Percentiles rank a stretch among this genome's conserved stretches.
phyloP scores from a whole-genome alignment of 352 stramenopile species.

The Phytophthora vignae region DNA sequence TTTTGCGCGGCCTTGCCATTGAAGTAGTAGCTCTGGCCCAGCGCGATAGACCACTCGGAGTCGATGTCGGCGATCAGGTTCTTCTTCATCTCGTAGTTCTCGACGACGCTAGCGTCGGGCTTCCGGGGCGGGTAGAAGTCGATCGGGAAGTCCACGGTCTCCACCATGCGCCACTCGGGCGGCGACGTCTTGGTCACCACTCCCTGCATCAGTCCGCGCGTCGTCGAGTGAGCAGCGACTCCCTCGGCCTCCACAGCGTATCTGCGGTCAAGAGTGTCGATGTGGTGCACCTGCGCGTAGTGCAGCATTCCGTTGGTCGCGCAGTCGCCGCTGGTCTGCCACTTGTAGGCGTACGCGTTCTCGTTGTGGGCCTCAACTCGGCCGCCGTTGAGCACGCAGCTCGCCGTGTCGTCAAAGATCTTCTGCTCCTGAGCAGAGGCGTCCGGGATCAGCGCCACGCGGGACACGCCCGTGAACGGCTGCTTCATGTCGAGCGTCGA shows the following conservation, averaged over 20 bases:
- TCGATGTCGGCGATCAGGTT: conserved; percentile 50
- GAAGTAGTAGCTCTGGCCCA: conserved; percentile 63
- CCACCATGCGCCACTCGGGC: conserved; percentile 57
- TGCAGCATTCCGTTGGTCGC: conserved; percentile 58
- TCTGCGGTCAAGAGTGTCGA: conserved; percentile 59
- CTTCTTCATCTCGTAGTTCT: conserved; percentile 47
- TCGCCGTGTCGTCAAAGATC: conserved; percentile 47
- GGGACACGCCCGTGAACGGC: conserved; percentile 42
- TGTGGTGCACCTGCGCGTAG: conserved; percentile 67
- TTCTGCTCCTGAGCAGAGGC: conserved; percentile 41
- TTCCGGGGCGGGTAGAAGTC: conserved; percentile 63
- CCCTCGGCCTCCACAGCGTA: conserved; percentile 45
- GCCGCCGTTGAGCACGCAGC: conserved; percentile 57
- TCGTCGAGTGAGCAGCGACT: conserved; percentile 54
- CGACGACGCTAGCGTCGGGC: conserved; percentile 33
- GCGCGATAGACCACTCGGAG: conserved; percentile 44
- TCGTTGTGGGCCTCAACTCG: conserved; percentile 55
- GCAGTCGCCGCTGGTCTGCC: conserved; percentile 66
- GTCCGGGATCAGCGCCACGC: conserved; percentile 49
- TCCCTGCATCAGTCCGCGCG: conserved; percentile 62
- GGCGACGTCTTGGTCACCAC: conserved; percentile 56
- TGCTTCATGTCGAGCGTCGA: conserved; percentile 44
- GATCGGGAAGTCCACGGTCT: conserved; percentile 46
- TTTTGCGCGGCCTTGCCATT: conserved; percentile 63
- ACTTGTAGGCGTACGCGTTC: conserved; percentile 61